Evolutionary conservation across 1,284 basidiomycete species (phyloP), one percentile per base, ranked within the genome.

Genomic region (Pulchroboletus neoregius): DNA sequence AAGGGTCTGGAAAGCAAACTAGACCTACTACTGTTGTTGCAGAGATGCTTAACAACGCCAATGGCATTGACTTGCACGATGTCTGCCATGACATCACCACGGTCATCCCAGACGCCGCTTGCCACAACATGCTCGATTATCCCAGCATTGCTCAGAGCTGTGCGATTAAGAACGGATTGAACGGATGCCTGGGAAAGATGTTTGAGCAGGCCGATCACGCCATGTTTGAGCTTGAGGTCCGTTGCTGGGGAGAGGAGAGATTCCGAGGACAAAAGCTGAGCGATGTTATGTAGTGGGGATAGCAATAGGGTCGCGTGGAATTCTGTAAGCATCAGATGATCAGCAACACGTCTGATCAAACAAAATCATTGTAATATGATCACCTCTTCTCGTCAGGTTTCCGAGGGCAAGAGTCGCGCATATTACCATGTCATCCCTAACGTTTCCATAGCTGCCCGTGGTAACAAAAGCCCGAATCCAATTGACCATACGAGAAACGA

Each of bases 1-100:
- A 38, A 42, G 34, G 18, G 18, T 13, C 8, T 9, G 11, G 18
- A 15, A 16, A 41, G 36, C n/a, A 58, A 57, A 31, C 11, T 5
- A 32, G 23, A 68, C 80, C 58, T 59, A 93, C 92, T 71, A 58
- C 80, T 84, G 30, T 77, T 78, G 50, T 79, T 82, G 62, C 88
- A 92, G 46, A 98, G 74, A 61, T 96, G 89, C 68, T 97, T 97
- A 24, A 89, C 78, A 13, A 94, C 75, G 0, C 91, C 91, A 35
- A 97, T 87, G 0, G 91, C 90, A 39, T 84, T 85, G 22, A 93
- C 76, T 67, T 98, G 95, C 0, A 98, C 82, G 10, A 89, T 78
- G 46, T 90, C 87, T 10, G 87, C 80, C 71, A 92, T 80, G 42
- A 71, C 72, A 62, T 94, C 91, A 6, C 77, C 70, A 49, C 79